phyloP scores from a whole-genome alignment of 2,329 filamentous ascomycete species.

The Parafenestella ontariensis region DNA sequence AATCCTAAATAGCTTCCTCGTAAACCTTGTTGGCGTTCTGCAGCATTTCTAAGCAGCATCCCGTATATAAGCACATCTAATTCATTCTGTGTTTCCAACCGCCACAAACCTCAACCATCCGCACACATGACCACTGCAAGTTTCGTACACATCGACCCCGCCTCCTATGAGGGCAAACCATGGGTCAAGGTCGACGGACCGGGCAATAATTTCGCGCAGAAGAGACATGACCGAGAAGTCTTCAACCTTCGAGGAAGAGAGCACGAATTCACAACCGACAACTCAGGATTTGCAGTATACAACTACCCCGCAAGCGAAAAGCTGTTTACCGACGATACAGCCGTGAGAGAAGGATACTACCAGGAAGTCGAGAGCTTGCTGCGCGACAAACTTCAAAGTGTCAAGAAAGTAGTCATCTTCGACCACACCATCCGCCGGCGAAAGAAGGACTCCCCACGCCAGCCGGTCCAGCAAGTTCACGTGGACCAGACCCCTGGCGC shows the following conservation, averaged over 20 bases:
- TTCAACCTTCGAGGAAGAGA: conserved; percentile 62
- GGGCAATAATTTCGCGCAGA: conserved; percentile 60
- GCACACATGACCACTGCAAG: conserved; percentile 63
- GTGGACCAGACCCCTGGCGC: conserved; percentile 74
- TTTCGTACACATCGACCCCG: conserved; percentile 68
- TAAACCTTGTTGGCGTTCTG: conserved; percentile 32
- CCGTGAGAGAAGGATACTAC: conserved; percentile 67
- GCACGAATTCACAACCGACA: conserved; percentile 60
- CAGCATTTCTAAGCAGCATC: conserved; percentile 32
- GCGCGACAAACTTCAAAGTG: conserved; percentile 59
- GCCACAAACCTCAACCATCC: neutral
- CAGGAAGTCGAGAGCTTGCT: conserved; percentile 66
- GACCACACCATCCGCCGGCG: conserved; percentile 73
- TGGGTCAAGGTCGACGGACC: conserved; percentile 71
- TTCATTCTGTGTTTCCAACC: neutral
- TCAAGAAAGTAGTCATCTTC: conserved; percentile 71
- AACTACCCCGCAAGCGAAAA: conserved; percentile 61
- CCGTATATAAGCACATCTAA: conserved; percentile 14
- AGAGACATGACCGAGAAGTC: conserved; percentile 57
- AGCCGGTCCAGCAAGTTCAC: conserved; percentile 73
- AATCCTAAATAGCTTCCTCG: too few species aligned
- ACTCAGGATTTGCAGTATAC: conserved; percentile 65
- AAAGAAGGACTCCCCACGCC: conserved; percentile 62
- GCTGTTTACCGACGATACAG: conserved; percentile 62
- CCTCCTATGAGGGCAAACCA: conserved; percentile 60